Evolutionary conservation across 2,329 filamentous ascomycete species (phyloP).

Genomic region (Aureobasidium sp.): DNA sequence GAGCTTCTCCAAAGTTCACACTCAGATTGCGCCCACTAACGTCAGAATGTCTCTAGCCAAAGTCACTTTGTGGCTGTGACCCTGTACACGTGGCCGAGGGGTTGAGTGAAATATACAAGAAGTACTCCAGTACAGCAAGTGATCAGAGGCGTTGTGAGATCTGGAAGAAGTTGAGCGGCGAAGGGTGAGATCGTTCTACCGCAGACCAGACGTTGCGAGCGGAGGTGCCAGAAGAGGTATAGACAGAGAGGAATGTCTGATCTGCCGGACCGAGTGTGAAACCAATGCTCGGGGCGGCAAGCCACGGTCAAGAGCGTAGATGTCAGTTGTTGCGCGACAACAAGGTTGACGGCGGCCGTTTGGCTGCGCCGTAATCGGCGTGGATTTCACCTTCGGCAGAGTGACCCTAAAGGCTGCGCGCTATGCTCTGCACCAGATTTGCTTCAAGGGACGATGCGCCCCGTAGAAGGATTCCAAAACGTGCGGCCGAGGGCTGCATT

Average conservation of each 20-base stretch:
- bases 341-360: constrained; percentile 13
- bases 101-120: neutral
- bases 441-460: neutral
- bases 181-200: neutral
- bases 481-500: neutral
- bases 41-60: neutral
- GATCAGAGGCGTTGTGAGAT: neutral
- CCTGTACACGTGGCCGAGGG: neutral
- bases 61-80: neutral
- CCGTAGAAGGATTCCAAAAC: neutral
- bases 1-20: neutral
- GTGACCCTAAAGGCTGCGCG: constrained; percentile 1
- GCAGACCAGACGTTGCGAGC: neutral
- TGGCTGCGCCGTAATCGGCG: neutral
- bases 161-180: neutral
- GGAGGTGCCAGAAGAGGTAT: neutral
- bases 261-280: neutral
- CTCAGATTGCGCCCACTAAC: neutral
- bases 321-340: neutral
- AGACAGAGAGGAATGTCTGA: neutral
- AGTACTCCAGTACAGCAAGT: too few relatives aligned
- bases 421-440: neutral
- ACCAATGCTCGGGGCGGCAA: neutral
- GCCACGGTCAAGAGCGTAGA: neutral
- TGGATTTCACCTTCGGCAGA: neutral